These are phyloP conservation scores for Tolypocladium nubicola DNA, from an alignment of 2,329 filamentous ascomycete species.

Conservation along the genomic window DNA sequence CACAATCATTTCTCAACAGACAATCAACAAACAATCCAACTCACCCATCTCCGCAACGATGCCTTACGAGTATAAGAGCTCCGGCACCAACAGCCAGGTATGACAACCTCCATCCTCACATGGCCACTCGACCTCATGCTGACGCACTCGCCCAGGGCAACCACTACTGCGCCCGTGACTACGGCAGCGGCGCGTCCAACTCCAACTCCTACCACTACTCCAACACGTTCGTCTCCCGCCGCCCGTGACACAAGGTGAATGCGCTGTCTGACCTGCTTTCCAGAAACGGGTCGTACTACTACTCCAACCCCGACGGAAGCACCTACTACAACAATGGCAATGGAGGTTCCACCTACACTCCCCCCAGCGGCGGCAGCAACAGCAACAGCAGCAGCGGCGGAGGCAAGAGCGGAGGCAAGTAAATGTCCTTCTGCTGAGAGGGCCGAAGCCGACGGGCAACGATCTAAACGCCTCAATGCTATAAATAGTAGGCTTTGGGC, in stretches of 20 bases:
- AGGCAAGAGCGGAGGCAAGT: slow-evolving; percentile 1
- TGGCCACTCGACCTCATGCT: not conserved
- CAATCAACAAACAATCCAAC: not conserved
- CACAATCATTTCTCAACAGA: not conserved
- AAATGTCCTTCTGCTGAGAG: not conserved
- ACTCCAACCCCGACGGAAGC: slow-evolving; percentile 57
- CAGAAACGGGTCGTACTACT: slow-evolving; percentile 61
- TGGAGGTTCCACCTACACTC: slow-evolving; percentile 50
- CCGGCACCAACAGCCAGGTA: slow-evolving; percentile 55
- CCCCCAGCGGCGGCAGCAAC: slow-evolving; percentile 35
- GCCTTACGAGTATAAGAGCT: slow-evolving; percentile 33
- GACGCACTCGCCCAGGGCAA: slow-evolving; percentile 42
- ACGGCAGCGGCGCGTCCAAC: slow-evolving; percentile 44
- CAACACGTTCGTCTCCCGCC: slow-evolving; percentile 37
- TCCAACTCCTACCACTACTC: slow-evolving; percentile 58
- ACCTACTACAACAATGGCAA: slow-evolving; percentile 56
- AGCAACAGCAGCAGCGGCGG: slow-evolving; percentile 3
- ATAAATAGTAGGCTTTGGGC: not conserved
- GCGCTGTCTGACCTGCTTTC: not conserved
- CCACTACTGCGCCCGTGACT: slow-evolving; percentile 56
- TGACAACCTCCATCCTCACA: slow-evolving; percentile 1
- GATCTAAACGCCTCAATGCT: not conserved
- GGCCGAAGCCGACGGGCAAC: not conserved
- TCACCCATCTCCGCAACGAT: slow-evolving; percentile 4
- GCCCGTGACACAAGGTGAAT: not conserved